A percentile compares a stretch with the other conserved stretches of the same genome.
Evolutionary conservation across 495 filamentous ascomycete species (phyloP).

Genomic region (Articulospora tetracladia): DNA sequence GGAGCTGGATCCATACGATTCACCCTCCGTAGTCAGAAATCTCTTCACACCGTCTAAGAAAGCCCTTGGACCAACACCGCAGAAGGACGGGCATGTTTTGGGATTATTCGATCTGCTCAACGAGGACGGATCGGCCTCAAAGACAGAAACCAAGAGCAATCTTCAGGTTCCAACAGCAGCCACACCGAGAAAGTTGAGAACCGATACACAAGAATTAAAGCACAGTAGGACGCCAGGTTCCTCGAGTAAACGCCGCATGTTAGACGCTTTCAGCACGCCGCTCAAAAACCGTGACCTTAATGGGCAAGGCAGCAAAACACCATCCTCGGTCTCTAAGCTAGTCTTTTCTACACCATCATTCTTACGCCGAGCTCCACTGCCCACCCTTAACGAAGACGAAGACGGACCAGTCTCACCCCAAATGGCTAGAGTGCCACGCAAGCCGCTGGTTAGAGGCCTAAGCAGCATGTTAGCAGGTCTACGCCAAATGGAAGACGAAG

Average conservation of each 20-base stretch:
- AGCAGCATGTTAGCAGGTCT: conserved; percentile 76
- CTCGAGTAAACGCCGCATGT: conserved; percentile 52
- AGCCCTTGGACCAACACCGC: conserved; percentile 81
- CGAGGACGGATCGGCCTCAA: conserved; percentile 36
- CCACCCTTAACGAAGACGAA: conserved; percentile 45
- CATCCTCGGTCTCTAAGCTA: conserved; percentile 45
- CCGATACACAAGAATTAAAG: conserved; percentile 23
- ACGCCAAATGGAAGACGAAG: conserved; percentile 75
- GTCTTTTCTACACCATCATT: conserved; percentile 70
- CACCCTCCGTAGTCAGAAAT: conserved; percentile 52
- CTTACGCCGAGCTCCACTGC: conserved; percentile 52
- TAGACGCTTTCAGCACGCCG: conserved; percentile 67
- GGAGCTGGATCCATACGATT: conserved; percentile 51
- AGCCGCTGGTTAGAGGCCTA: conserved; percentile 67
- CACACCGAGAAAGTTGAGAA: conserved; percentile 20
- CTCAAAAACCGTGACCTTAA: conserved; percentile 33
- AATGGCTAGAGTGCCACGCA: conserved; percentile 44
- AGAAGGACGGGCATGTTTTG: conserved; percentile 80
- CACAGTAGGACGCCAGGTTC: conserved; percentile 54
- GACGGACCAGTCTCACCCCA: conserved; percentile 34
- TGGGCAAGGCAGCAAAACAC: conserved; percentile 33
- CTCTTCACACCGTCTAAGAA: conserved; percentile 54
- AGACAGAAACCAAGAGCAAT: not conserved
- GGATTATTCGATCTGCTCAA: conserved; percentile 88
- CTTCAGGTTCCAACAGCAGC: not conserved